Percentiles rank a stretch among this genome's conserved stretches.
Evolutionary conservation across 192 early-diverging fungal species (phyloP).

Genomic region (Thoreauomyces humboldtii): DNA sequence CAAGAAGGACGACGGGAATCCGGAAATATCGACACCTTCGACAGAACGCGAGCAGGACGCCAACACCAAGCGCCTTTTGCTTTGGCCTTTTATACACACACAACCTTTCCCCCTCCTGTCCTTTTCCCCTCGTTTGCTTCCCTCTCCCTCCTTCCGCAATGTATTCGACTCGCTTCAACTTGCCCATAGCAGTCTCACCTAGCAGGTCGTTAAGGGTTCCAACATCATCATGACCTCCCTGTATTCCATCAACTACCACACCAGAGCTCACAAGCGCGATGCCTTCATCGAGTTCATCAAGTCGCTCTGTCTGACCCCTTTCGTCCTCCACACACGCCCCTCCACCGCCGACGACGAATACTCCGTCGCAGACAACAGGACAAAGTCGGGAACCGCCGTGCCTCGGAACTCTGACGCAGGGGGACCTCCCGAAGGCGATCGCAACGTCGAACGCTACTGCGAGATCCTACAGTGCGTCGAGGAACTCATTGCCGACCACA

Average conservation of each 20-base stretch:
- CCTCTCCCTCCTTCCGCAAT: too few relatives aligned
- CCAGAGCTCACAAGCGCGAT: conserved; percentile 83
- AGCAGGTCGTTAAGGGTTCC: too few relatives aligned
- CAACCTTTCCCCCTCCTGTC: too few relatives aligned
- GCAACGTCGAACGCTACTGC: conserved; percentile 68
- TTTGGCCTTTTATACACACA: too few relatives aligned
- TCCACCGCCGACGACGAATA: not conserved
- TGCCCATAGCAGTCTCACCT: too few relatives aligned
- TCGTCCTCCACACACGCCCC: conserved; percentile 70
- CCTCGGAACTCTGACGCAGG: not conserved
- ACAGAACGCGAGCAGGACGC: too few relatives aligned
- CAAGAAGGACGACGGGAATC: too few relatives aligned
- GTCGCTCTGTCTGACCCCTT: conserved; percentile 78
- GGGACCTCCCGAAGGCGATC: conserved; percentile 27
- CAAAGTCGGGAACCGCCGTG: not conserved
- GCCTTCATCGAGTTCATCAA: conserved; percentile 88
- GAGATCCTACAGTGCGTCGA: conserved; percentile 81
- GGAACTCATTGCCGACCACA: conserved; percentile 70
- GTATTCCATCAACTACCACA: conserved; percentile 36
- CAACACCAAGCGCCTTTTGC: too few relatives aligned
- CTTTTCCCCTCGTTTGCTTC: too few relatives aligned
- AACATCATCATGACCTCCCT: conserved; percentile 38
- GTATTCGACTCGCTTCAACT: too few relatives aligned
- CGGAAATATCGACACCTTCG: too few relatives aligned
- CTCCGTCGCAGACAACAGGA: conserved; percentile 2